Percentiles rank a stretch among this genome's conserved stretches.
Evolutionary conservation across 257 asterid species (phyloP).

Genomic region (Nicotiana otophora): DNA sequence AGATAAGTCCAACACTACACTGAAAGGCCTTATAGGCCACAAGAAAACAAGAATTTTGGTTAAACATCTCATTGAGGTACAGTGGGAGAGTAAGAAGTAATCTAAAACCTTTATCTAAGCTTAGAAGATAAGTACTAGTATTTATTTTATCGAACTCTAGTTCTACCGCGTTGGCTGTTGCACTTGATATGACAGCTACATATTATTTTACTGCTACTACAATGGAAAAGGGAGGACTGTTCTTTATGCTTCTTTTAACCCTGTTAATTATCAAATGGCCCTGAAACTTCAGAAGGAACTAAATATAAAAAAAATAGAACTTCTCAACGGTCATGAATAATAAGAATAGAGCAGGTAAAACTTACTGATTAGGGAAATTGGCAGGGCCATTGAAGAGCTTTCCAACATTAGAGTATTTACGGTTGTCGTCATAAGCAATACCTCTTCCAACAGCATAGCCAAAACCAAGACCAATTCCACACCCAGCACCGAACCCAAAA

Average conservation of each 20-base stretch:
- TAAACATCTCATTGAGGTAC: not conserved
- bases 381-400: slow-evolving; percentile 26
- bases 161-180: not conserved
- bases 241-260: not conserved
- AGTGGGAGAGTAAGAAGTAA: not conserved
- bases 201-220: not conserved
- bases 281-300: not conserved
- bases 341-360: not conserved
- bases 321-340: not conserved
- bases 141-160: not conserved
- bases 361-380: slow-evolving; percentile 45
- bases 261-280: not conserved
- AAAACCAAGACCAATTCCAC: slow-evolving; percentile 83
- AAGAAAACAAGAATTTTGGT: not conserved
- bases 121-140: too few species aligned
- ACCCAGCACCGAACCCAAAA: slow-evolving; percentile 79
- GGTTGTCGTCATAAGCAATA: slow-evolving; percentile 54
- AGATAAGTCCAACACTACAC: not conserved
- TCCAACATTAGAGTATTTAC: slow-evolving; percentile 56
- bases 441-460: slow-evolving; percentile 87
- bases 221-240: not conserved
- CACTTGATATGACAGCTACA: not conserved
- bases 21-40: not conserved
- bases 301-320: not conserved
- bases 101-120: too few species aligned